Evolutionary conservation across 805 yeast species (phyloP).

Genomic region (Myxozyma mucilagina): DNA sequence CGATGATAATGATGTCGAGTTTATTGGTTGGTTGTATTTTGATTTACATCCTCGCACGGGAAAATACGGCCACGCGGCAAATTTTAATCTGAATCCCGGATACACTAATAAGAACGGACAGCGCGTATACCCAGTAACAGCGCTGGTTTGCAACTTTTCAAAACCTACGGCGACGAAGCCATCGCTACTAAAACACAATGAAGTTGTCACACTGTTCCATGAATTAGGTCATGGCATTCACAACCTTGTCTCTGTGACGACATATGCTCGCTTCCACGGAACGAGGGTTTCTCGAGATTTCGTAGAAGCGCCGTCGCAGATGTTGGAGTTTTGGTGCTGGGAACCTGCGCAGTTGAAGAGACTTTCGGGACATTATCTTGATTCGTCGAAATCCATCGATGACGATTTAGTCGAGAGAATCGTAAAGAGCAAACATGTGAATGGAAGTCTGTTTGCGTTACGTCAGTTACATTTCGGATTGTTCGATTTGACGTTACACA

Average conservation of each 20-base stretch:
- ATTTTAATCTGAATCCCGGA: slow-evolving; percentile 67
- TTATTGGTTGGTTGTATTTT: slow-evolving; percentile 76
- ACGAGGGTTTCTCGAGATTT: slow-evolving; percentile 80
- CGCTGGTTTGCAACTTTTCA: slow-evolving; percentile 81
- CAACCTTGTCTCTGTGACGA: slow-evolving; percentile 66
- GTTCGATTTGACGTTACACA: slow-evolving; percentile 68
- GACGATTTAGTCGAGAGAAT: slow-evolving; percentile 60
- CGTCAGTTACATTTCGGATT: slow-evolving; percentile 78
- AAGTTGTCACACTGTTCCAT: slow-evolving; percentile 82
- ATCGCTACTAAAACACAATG: slow-evolving; percentile 71
- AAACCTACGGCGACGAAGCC: slow-evolving; percentile 71
- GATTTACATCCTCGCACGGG: slow-evolving; percentile 86
- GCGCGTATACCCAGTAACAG: slow-evolving; percentile 67
- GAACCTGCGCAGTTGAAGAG: slow-evolving; percentile 56
- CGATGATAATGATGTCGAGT: slow-evolving; percentile 47
- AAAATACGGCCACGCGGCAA: slow-evolving; percentile 87
- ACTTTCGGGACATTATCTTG: slow-evolving; percentile 64
- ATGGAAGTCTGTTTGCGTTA: slow-evolving; percentile 67
- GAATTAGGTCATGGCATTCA: slow-evolving; percentile 91
- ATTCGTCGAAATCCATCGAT: slow-evolving; percentile 57
- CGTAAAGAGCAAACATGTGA: slow-evolving; percentile 68
- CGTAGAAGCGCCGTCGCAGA: slow-evolving; percentile 89
- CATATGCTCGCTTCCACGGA: slow-evolving; percentile 69
- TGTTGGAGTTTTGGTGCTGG: slow-evolving; percentile 91
- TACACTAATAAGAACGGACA: slow-evolving; percentile 49